phyloP scores from a whole-genome alignment of 345 rosid genomes.

The Citrus unshiu region DNA sequence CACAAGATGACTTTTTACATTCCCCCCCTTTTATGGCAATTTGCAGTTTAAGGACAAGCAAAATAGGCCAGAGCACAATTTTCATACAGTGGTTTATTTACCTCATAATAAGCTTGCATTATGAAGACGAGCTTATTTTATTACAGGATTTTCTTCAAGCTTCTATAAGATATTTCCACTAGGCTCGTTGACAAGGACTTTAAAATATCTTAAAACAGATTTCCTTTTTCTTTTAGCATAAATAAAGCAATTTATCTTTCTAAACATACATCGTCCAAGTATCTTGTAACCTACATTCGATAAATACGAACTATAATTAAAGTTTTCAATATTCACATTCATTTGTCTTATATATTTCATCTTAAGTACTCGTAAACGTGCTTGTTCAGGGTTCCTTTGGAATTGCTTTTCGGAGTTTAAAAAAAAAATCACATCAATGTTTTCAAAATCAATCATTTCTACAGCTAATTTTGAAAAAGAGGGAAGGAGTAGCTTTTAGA shows the following conservation, averaged over 20 bases:
- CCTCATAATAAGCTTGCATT: not conserved
- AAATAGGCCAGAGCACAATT: not conserved
- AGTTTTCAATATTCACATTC: not conserved
- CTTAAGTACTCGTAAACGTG: not conserved
- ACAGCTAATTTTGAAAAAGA: too few relatives aligned
- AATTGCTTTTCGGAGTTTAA: too few relatives aligned
- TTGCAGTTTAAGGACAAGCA: not conserved
- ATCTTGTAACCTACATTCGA: too few relatives aligned
- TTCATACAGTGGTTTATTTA: not conserved
- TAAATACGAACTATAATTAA: too few relatives aligned
- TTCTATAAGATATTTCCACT: not conserved
- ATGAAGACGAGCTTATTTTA: not conserved
- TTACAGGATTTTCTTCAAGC: not conserved
- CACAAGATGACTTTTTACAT: not conserved
- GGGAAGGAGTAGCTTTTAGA: too few relatives aligned
- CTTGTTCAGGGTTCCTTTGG: too few relatives aligned
- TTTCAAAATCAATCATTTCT: too few relatives aligned
- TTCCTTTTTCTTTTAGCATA: not conserved
- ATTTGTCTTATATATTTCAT: too few relatives aligned
- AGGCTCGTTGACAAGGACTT: not conserved
- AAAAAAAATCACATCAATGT: too few relatives aligned
- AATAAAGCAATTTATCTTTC: not conserved
- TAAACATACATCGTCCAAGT: not conserved
- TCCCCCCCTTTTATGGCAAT: not conserved
- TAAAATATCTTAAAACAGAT: not conserved